Base-by-base conservation (phyloP, 768 basidiomycete species). In the Rhodotorula sphaerocarpa region DNA sequence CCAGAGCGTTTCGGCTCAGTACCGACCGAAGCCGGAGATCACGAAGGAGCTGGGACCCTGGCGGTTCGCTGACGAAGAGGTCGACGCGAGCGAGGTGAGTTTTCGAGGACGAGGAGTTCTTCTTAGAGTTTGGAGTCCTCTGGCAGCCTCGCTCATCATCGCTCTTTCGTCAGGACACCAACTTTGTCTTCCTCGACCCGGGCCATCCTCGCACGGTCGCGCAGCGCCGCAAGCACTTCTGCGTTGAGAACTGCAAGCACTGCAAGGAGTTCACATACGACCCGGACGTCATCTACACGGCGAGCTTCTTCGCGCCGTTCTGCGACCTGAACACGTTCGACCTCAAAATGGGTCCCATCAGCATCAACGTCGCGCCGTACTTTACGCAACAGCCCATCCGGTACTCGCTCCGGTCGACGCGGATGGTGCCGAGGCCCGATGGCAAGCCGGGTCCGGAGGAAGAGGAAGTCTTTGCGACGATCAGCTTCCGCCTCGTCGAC, bases 401-500 rank as follows among this genome's bases (percentile, higher is more conserved):
- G 4, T 72, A 72, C 65, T 70, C 70, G 4, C 66, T 72, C 3
- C 59, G 71, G 14, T 72, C 71, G 33, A 70, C 71, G 3, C 46
- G 71, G 3, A 27, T 55, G 31, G 70, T 31, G 0, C 59, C 65
- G 0, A 25, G 53, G 16, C 58, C 63, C 5, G 58, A 65, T 43
- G n/a, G 63, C 30, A 21, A 18, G 14, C 23, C 16, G 20, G 23
- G 71, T 57, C 23, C 52, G 10, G 10, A 25, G 41, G 71, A 72
- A n/a, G 65, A 69, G 48, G 70, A 71, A 48, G 59, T 60, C 20
- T 72, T 72, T 44, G 62, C 57, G 18, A 72, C 71, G 20, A 70
- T 72, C 43, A 53, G 63, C 33, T 72, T 72, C 59, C 28, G 63
- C 44, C 53, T 72, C 20, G 70, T 72, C 2, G 71, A 72, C 31